These are phyloP conservation scores for Catunica adiposa DNA, from an alignment of 2,329 filamentous ascomycete genomes.

Conservation along the genomic window DNA sequence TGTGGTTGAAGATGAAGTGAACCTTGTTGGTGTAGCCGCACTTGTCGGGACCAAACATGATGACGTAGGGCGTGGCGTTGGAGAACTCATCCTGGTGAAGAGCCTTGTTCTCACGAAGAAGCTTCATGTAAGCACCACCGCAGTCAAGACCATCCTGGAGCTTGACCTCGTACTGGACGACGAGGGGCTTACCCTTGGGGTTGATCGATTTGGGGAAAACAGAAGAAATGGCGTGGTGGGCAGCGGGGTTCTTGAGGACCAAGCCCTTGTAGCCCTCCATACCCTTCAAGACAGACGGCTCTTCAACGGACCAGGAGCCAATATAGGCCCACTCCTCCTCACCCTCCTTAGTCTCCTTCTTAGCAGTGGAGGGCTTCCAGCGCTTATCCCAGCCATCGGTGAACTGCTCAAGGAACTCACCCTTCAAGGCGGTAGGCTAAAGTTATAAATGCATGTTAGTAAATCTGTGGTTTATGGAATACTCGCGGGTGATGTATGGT, in stretches of 20 bases:
- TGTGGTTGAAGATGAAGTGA: conserved; percentile 98
- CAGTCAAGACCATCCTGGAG: conserved; percentile 94
- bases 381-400: conserved; percentile 85
- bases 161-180: conserved; percentile 99
- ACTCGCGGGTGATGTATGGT: neutral
- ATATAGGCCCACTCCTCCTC: conserved; percentile 90
- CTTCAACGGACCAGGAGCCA: conserved; percentile 92
- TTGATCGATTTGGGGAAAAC: conserved; percentile 95
- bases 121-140: conserved; percentile 97
- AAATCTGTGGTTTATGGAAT: neutral
- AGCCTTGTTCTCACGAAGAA: conserved; percentile 91
- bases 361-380: conserved; percentile 91
- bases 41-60: conserved; percentile 99
- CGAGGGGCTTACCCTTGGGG: conserved; percentile 91
- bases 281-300: conserved; percentile 77
- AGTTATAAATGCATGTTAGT: conserved; percentile 5
- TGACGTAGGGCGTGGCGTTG: conserved; percentile 92
- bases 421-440: conserved; percentile 76
- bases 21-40: conserved; percentile 98
- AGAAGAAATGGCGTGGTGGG: conserved; percentile 97
- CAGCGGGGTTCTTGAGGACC: conserved; percentile 93
- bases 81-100: conserved; percentile 96
- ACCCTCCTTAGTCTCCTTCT: conserved; percentile 69
- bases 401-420: conserved; percentile 95
- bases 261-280: conserved; percentile 92